A percentile compares a stretch with the other conserved stretches of the same genome.
These are phyloP conservation scores for Kodamaea jinghongensis DNA, from an alignment of 805 yeast genomes.

Conservation along the genomic window DNA sequence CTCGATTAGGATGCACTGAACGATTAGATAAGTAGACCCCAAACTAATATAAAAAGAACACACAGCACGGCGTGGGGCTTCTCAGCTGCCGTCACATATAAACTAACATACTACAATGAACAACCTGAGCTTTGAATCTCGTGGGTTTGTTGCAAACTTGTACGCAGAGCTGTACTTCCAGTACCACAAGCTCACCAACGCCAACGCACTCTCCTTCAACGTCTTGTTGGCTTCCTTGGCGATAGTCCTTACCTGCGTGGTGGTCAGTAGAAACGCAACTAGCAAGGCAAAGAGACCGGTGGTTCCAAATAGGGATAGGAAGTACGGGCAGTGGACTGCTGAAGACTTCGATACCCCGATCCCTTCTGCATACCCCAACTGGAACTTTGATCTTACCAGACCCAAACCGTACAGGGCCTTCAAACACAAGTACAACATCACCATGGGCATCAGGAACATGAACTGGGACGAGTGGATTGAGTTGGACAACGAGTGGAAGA, in stretches of 20 bases:
- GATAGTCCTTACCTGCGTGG: neutral
- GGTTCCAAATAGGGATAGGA: slow-evolving; percentile 40
- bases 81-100: neutral
- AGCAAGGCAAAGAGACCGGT: neutral
- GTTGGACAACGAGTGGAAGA: slow-evolving; percentile 62
- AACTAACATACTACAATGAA: slow-evolving; percentile 1
- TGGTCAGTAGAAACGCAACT: neutral
- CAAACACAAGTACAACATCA: slow-evolving; percentile 59
- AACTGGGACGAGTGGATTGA: slow-evolving; percentile 64
- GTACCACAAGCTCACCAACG: slow-evolving; percentile 7
- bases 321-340: slow-evolving; percentile 52
- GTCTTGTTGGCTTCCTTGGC: neutral
- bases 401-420: slow-evolving; percentile 69
- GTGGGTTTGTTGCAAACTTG: slow-evolving; percentile 5
- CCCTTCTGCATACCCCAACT: slow-evolving; percentile 46
- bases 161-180: slow-evolving; percentile 6
- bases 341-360: slow-evolving; percentile 49
- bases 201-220: neutral
- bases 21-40: slow-evolving; percentile 2
- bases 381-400: slow-evolving; percentile 49
- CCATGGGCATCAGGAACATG: slow-evolving; percentile 69
- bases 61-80: neutral
- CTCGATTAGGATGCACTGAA: slow-evolving; percentile 11
- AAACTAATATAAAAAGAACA: neutral
- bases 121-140: neutral